Evolutionary conservation across 495 filamentous ascomycete genomes (phyloP).

Genomic region (Apiosordaria backusii): DNA sequence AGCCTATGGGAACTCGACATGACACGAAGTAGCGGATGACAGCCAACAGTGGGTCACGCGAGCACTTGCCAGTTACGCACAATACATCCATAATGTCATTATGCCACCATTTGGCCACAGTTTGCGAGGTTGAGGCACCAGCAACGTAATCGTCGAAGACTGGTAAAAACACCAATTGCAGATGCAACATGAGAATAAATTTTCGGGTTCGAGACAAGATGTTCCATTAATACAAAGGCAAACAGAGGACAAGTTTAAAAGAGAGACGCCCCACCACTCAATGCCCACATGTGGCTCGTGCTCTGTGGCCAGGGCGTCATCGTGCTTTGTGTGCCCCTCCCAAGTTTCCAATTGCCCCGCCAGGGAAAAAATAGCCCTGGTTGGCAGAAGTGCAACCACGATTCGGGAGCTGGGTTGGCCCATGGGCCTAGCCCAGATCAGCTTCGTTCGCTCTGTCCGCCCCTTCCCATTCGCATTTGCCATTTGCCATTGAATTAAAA

Average conservation of each 20-base stretch:
- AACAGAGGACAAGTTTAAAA: background rate
- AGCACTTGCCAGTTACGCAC: constrained; percentile 15
- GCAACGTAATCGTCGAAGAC: background rate
- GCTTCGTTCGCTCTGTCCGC: constrained; percentile 1
- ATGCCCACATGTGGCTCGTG: constrained; percentile 9
- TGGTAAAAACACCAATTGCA: background rate
- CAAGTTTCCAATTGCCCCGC: constrained; percentile 10
- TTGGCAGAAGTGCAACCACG: background rate
- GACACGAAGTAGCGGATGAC: constrained; percentile 2
- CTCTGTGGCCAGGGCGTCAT: constrained; percentile 1
- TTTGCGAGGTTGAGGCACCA: background rate
- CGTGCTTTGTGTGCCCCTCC: constrained; percentile 13
- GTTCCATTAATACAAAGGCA: background rate
- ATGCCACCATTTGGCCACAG: background rate
- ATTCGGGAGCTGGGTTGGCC: constrained; percentile 20
- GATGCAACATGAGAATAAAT: background rate
- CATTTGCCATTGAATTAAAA: background rate
- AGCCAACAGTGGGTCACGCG: constrained; percentile 16
- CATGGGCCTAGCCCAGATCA: constrained; percentile 9
- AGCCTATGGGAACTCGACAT: constrained; percentile 16
- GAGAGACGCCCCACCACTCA: background rate
- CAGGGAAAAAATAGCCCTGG: constrained; percentile 13
- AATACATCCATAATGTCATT: background rate
- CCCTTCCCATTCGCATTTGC: background rate
- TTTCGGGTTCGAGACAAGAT: background rate